phyloP scores from a whole-genome alignment of 768 basidiomycete genomes.

The Sarcodon sp. region DNA sequence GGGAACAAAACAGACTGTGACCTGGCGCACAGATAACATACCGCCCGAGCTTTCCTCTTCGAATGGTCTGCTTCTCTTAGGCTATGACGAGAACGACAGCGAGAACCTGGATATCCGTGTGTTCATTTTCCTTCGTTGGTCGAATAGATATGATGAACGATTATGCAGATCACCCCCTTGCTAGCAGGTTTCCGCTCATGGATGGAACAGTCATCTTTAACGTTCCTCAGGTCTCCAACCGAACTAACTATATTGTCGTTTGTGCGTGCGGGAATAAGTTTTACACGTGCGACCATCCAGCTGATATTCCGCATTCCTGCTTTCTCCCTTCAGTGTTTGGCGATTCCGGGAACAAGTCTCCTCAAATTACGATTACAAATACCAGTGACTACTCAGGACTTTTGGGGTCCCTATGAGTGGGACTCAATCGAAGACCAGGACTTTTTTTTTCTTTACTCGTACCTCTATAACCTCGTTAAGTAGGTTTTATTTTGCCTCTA shows the following conservation, averaged over 20 bases:
- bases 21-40: slow-evolving; percentile 28
- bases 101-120: slow-evolving; percentile 39
- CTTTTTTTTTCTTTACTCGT: no score
- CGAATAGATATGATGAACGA: background rate
- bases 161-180: slow-evolving; percentile 28
- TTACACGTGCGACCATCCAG: background rate
- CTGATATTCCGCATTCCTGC: background rate
- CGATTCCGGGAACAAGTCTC: slow-evolving; percentile 28
- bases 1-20: slow-evolving; percentile 24
- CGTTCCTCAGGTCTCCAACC: slow-evolving; percentile 22
- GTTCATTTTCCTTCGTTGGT: slow-evolving; percentile 9
- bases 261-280: slow-evolving; percentile 15
- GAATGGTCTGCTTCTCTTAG: slow-evolving; percentile 33
- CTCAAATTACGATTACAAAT: slow-evolving; percentile 14
- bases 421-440: no score
- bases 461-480: no score
- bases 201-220: slow-evolving; percentile 24
- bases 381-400: background rate
- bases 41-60: slow-evolving; percentile 21
- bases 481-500: no score
- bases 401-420: no score
- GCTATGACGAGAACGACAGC: slow-evolving; percentile 21
- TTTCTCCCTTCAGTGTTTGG: slow-evolving; percentile 29
- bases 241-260: slow-evolving; percentile 33
- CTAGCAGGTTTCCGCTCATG: slow-evolving; percentile 23